Conservation (phyloP, 768 basidiomycete species). For the Suillus discolor region DNA sequence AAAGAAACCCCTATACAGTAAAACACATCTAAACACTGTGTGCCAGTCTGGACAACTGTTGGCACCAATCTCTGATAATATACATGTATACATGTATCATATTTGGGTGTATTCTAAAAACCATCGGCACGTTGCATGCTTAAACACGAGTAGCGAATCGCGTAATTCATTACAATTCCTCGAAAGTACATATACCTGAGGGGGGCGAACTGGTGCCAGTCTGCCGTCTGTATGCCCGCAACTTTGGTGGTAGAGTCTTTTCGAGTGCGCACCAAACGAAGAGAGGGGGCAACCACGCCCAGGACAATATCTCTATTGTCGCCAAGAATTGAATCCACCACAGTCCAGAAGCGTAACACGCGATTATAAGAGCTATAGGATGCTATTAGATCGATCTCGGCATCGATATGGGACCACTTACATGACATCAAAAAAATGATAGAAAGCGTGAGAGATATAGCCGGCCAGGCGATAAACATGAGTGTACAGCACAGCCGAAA, state of each 20-base stretch:
- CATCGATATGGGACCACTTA: background rate
- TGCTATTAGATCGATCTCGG: background rate
- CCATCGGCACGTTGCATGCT: background rate
- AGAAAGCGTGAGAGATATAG: background rate
- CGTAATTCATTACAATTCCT: background rate
- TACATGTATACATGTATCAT: background rate
- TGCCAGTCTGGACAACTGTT: too few relatives aligned
- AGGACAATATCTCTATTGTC: background rate
- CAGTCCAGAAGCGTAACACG: conserved; percentile 5
- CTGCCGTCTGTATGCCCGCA: background rate
- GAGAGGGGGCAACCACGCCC: conserved; percentile 4
- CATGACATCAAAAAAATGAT: background rate
- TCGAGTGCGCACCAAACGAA: background rate
- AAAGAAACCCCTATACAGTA: background rate
- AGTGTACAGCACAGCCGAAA: background rate
- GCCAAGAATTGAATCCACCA: conserved; percentile 2
- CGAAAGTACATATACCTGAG: background rate
- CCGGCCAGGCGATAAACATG: background rate
- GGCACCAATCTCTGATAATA: background rate
- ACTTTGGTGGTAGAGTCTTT: conserved; percentile 12
- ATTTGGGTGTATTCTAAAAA: background rate
- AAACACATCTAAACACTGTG: background rate
- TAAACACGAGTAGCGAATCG: background rate
- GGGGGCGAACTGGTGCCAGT: too few relatives aligned
- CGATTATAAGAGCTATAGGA: background rate